Percentiles rank a stretch among this genome's conserved stretches.
These are phyloP conservation scores for Umbelopsis sp. DNA, from an alignment of 371 early-diverging fungal genomes.

Conservation along the genomic window DNA sequence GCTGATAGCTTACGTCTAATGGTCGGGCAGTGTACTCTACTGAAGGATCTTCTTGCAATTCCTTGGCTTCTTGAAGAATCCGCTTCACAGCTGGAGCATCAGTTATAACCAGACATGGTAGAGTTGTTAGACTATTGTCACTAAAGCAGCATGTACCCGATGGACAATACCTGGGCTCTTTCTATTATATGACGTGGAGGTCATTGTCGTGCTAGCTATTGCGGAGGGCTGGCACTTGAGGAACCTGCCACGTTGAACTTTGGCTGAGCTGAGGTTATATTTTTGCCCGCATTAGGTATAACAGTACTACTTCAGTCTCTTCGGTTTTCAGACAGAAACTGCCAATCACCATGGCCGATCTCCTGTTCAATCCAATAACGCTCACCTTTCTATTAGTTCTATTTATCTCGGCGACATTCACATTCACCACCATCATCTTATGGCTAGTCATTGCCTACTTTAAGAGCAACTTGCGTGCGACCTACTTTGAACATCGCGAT, in stretches of 20 bases:
- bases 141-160: background rate
- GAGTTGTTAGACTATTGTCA: too few relatives aligned
- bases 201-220: background rate
- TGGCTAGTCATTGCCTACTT: conserved; percentile 7
- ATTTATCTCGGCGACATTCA: background rate
- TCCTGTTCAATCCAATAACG: conserved; percentile 13
- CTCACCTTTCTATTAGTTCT: conserved; percentile 10
- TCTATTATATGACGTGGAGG: conserved; percentile 29
- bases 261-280: background rate
- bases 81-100: conserved; percentile 59
- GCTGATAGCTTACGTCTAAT: conserved; percentile 49
- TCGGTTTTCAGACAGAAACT: background rate
- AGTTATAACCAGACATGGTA: too few relatives aligned
- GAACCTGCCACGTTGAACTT: conserved; percentile 11
- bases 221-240: too few relatives aligned
- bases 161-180: conserved; percentile 36
- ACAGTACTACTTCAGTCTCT: background rate
- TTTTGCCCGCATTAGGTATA: background rate
- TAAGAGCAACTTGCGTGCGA: conserved; percentile 7
- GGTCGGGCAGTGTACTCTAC: conserved; percentile 67
- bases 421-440: conserved; percentile 10
- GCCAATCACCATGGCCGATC: conserved; percentile 9
- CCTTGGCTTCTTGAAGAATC: conserved; percentile 70
- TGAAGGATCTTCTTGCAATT: conserved; percentile 56
- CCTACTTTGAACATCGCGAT: conserved; percentile 14